phyloP scores from a whole-genome alignment of 257 asterid genomes.

The Henckelia pumila region DNA sequence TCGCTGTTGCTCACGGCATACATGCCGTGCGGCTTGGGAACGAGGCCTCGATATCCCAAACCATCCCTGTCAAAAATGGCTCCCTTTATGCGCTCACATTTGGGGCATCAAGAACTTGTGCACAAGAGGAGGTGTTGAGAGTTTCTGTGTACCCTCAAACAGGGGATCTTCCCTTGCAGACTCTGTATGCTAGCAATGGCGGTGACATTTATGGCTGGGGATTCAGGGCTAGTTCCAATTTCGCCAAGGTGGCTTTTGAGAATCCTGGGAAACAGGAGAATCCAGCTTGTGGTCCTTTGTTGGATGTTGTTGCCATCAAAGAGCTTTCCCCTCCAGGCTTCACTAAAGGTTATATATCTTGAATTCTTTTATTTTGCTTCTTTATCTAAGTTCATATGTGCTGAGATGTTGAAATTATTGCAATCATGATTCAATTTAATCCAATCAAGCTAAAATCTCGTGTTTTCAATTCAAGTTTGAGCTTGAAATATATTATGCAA shows the following conservation, averaged over 20 bases:
- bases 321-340: conserved; percentile 57
- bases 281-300: conserved; percentile 87
- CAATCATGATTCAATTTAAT: neutral
- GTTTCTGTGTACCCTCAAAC: conserved; percentile 61
- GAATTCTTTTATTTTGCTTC: neutral
- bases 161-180: conserved; percentile 82
- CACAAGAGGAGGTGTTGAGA: conserved; percentile 77
- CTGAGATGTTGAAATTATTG: neutral
- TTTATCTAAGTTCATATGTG: neutral
- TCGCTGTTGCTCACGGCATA: conserved; percentile 72
- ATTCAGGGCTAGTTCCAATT: conserved; percentile 49
- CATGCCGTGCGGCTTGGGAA: conserved; percentile 91
- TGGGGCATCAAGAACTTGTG: conserved; percentile 87
- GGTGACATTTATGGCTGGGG: conserved; percentile 90
- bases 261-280: conserved; percentile 85
- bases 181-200: conserved; percentile 71
- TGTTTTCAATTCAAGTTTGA: neutral
- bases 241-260: conserved; percentile 51
- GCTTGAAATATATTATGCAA: neutral
- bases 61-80: conserved; percentile 60
- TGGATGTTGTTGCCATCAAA: conserved; percentile 87
- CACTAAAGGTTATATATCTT: conserved; percentile 40
- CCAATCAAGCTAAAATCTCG: neutral
- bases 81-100: conserved; percentile 79
- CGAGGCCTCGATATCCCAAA: conserved; percentile 79